Percentiles rank a stretch among this genome's conserved stretches.
Conservation (phyloP, 202 grass and related monocot genomes). For the Dendrocalamus latiflorus region DNA sequence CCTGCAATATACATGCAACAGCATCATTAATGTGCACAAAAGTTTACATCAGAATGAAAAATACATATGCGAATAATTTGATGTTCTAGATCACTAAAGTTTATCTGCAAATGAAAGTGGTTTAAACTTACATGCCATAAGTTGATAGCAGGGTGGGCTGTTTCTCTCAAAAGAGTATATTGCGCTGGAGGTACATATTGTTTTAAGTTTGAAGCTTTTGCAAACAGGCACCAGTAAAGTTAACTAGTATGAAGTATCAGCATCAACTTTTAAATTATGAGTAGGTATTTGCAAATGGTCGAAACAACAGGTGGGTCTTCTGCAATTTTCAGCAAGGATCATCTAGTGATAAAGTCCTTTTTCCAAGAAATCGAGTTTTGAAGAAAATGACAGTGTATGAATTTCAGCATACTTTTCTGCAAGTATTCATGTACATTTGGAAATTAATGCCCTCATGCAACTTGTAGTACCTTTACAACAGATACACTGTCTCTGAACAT, state of each 20-base stretch:
- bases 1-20: slow-evolving; percentile 41
- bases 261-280: background rate
- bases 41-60: background rate
- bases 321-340: background rate
- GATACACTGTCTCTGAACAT: background rate
- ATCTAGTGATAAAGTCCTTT: background rate
- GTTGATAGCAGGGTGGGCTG: background rate
- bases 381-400: background rate
- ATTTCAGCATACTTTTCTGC: background rate
- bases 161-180: background rate
- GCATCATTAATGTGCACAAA: slow-evolving; percentile 6
- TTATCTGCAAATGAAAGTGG: background rate
- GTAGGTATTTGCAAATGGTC: background rate
- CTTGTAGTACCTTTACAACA: background rate
- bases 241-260: background rate
- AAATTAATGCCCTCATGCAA: background rate
- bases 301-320: background rate
- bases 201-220: background rate
- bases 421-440: background rate
- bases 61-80: slow-evolving; percentile 7
- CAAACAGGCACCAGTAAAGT: background rate
- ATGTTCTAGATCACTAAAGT: background rate
- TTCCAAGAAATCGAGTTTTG: background rate
- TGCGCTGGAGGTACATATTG: background rate
- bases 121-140: background rate